Evolutionary conservation across 225 moss, liverwort and hornwort genomes (phyloP).

Genomic region (Anthoceros angustus): DNA sequence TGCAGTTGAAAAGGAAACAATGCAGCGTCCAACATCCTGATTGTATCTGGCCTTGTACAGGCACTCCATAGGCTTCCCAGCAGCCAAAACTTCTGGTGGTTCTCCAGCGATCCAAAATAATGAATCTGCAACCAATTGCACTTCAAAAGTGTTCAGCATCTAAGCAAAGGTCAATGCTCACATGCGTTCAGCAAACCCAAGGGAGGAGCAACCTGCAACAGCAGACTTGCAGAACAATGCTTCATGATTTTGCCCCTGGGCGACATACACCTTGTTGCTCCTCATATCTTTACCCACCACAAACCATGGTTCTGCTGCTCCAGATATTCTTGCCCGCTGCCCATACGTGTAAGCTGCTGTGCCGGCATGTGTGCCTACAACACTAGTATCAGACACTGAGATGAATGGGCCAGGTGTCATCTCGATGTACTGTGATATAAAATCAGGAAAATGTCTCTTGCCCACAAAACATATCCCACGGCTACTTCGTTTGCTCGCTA

Average conservation of each 20-base stretch:
- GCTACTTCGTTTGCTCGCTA: conserved; percentile 85
- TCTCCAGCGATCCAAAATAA: conserved; percentile 65
- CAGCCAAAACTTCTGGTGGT: conserved; percentile 37
- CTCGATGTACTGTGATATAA: conserved; percentile 79
- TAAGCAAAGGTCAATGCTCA: background rate
- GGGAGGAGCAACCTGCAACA: conserved; percentile 42
- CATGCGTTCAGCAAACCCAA: background rate
- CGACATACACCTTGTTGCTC: conserved; percentile 60
- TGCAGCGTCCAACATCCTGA: conserved; percentile 52
- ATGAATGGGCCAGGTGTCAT: conserved; percentile 66
- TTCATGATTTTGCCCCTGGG: conserved; percentile 56
- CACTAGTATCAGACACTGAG: conserved; percentile 37
- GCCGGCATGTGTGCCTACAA: conserved; percentile 57
- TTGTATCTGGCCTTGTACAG: conserved; percentile 78
- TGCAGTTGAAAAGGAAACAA: conserved; percentile 40
- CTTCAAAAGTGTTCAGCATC: background rate
- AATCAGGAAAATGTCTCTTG: conserved; percentile 63
- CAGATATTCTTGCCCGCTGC: conserved; percentile 78
- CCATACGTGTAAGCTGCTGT: conserved; percentile 85
- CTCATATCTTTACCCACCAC: conserved; percentile 79
- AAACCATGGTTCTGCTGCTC: conserved; percentile 58
- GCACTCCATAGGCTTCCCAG: conserved; percentile 46
- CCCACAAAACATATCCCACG: conserved; percentile 98
- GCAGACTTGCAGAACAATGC: conserved; percentile 69
- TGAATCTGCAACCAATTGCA: conserved; percentile 34